Conservation (phyloP, 495 filamentous ascomycete genomes). For the Hypoxylon fuscum region DNA sequence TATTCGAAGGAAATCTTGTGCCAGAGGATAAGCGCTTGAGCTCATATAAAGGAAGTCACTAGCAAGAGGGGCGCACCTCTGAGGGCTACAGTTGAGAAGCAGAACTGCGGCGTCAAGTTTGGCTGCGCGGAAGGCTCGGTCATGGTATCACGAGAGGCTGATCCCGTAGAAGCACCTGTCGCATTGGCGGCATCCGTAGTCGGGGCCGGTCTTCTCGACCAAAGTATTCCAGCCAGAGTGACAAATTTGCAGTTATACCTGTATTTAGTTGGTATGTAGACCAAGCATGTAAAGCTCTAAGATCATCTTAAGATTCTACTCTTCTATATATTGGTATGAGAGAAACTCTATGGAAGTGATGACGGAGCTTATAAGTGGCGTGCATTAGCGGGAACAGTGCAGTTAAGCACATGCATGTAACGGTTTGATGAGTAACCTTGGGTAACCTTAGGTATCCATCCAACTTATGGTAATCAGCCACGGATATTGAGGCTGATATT, state of each 20-base stretch:
- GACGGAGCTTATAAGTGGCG: constrained; percentile 24
- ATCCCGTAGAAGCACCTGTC: constrained; percentile 25
- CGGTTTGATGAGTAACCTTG: not conserved
- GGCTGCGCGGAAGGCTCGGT: constrained; percentile 67
- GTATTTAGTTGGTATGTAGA: constrained; percentile 17
- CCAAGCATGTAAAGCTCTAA: not conserved
- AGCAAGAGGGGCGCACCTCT: constrained; percentile 66
- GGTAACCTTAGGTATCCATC: no score
- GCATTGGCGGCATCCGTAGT: constrained; percentile 47
- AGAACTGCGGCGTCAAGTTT: constrained; percentile 84
- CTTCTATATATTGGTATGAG: not conserved
- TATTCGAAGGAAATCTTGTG: constrained; percentile 91
- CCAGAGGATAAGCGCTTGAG: constrained; percentile 11
- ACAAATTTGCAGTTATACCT: constrained; percentile 7
- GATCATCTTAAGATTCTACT: constrained; percentile 12
- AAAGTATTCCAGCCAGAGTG: constrained; percentile 61
- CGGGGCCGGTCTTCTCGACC: constrained; percentile 53
- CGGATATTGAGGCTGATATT: no score
- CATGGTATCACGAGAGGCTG: constrained; percentile 61
- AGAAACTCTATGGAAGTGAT: constrained; percentile 1
- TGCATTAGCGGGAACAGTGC: not conserved
- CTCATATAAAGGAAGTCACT: not conserved
- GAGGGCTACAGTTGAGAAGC: constrained; percentile 85
- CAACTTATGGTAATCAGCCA: no score
- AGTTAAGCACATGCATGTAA: not conserved